Evolutionary conservation across 1,284 basidiomycete genomes (phyloP).

Genomic region (Sanguinoderma infundibulare): DNA sequence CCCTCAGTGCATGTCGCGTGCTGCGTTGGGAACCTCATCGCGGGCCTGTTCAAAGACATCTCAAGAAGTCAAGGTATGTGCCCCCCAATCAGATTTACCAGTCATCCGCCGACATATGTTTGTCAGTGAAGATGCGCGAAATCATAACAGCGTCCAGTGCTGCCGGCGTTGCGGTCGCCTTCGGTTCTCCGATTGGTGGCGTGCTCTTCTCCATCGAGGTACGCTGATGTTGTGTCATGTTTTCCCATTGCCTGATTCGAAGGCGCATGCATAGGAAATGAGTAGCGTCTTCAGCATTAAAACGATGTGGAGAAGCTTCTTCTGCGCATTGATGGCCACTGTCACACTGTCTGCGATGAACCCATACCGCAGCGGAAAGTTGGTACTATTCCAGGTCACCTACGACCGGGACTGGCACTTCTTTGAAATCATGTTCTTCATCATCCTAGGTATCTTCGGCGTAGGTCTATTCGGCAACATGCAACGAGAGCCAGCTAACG

Average conservation of each 20-base stretch:
- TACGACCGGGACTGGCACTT: slow-evolving; percentile 99
- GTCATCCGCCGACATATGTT: neutral
- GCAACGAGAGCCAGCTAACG: neutral
- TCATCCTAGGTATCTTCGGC: slow-evolving; percentile 95
- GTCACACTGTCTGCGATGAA: slow-evolving; percentile 96
- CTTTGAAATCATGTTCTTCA: slow-evolving; percentile 97
- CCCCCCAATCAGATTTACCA: neutral
- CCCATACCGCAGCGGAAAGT: slow-evolving; percentile 96
- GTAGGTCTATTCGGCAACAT: slow-evolving; percentile 48
- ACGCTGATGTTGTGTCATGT: slow-evolving; percentile 3
- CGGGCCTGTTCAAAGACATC: slow-evolving; percentile 82
- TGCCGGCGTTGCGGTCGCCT: slow-evolving; percentile 95
- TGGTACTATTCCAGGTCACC: slow-evolving; percentile 92
- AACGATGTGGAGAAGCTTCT: slow-evolving; percentile 98
- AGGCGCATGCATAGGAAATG: slow-evolving; percentile 79
- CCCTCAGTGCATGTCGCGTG: slow-evolving; percentile 98
- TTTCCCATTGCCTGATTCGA: neutral
- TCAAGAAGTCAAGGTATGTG: slow-evolving; percentile 81
- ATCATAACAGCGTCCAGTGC: slow-evolving; percentile 95
- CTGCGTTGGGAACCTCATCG: slow-evolving; percentile 90
- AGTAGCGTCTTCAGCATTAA: slow-evolving; percentile 95
- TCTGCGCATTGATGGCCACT: slow-evolving; percentile 96
- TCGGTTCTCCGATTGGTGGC: slow-evolving; percentile 97
- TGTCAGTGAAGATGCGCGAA: slow-evolving; percentile 91
- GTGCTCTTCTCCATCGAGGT: slow-evolving; percentile 93